Base-by-base conservation (phyloP, 2,329 filamentous ascomycete genomes). In the Stagonosporopsis rhizophila region DNA sequence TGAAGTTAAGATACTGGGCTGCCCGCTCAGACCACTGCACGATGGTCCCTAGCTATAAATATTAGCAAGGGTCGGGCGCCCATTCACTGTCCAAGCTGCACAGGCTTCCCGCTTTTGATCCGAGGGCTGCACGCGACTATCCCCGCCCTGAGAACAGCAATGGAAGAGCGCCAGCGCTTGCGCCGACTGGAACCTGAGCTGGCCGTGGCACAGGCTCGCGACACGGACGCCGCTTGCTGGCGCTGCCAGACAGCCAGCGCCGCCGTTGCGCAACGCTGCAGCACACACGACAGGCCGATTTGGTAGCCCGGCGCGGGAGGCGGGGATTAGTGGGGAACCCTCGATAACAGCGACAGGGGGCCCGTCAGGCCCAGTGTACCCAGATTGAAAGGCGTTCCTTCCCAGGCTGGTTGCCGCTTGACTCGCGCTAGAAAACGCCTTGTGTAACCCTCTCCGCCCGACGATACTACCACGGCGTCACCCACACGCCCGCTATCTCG, bases 111-210 rank as follows among this genome's bases (percentile, higher is more conserved):
- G 51, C 39, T 37, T 41, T 41, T 23, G 37, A 47, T 42, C 47
- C 30, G 56, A 54, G 53, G 54, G 54, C 56, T 62, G 68, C 71
- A 72, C 70, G 70, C 71, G 70, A 72, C 69, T 69, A 58, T 48
- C 58, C 56, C 54, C 52, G 67, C 54, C 52, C 60, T 59, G 61
- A 37, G 55, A 49, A 25, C 34, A 49, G 53, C 47, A 51, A 22
- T 25, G 11, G 27, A 44, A 48, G 34, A 53, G 56, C 44, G 28
- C 53, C 53, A 51, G 23, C 47, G 32, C 28, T 32, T 46, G 46
- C 47, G 53, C 53, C 35, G 28, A 44, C 47, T 38, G 37, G 47
- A 25, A 51, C 42, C 42, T 47, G 41, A 44, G 38, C 32, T 56
- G 53, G 53, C 53, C 42, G 25, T 32, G 30, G 30, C 30, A 32